A percentile compares a stretch with the other conserved stretches of the same genome.
Conservation (phyloP, 169 alveolate species). For the Eimeria acervulina region DNA sequence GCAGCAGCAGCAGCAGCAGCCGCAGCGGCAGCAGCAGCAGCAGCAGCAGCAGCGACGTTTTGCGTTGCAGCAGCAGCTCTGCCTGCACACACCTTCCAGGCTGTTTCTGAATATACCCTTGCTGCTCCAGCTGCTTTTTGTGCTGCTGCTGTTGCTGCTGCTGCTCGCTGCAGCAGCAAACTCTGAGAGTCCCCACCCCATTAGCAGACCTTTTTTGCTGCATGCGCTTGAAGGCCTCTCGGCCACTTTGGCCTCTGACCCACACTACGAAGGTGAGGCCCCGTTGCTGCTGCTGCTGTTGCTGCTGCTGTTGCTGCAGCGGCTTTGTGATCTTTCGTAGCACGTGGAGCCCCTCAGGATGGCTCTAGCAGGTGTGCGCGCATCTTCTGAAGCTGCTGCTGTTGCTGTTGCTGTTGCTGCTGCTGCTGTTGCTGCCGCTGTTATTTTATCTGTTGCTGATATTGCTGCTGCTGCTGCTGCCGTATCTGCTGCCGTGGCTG, state of each 20-base stretch:
- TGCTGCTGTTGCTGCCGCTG: conserved; percentile 55
- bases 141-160: conserved; percentile 70
- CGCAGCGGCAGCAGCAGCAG: conserved; percentile 22
- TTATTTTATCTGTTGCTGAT: too few species aligned
- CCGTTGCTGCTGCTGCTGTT: conserved; percentile 28
- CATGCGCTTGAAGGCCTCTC: neutral
- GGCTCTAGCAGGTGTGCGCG: too few species aligned
- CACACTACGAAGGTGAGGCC: neutral
- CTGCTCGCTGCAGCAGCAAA: conserved; percentile 17
- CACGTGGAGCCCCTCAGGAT: too few species aligned
- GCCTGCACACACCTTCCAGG: neutral
- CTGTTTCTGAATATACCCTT: neutral
- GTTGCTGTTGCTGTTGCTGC: conserved; percentile 47
- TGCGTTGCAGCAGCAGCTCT: neutral
- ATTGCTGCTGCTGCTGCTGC: conserved; percentile 36
- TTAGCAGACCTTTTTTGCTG: neutral
- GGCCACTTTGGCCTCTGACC: neutral
- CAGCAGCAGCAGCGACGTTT: neutral
- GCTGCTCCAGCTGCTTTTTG: neutral
- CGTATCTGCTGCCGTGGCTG: neutral
- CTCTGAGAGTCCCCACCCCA: neutral
- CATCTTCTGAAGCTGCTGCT: too few species aligned
- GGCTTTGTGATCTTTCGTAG: too few species aligned
- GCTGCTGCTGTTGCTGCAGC: conserved; percentile 4
- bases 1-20: conserved; percentile 38